Evolutionary conservation across 495 filamentous ascomycete genomes (phyloP).

Genomic region (Hypoxylon crocopeplum): DNA sequence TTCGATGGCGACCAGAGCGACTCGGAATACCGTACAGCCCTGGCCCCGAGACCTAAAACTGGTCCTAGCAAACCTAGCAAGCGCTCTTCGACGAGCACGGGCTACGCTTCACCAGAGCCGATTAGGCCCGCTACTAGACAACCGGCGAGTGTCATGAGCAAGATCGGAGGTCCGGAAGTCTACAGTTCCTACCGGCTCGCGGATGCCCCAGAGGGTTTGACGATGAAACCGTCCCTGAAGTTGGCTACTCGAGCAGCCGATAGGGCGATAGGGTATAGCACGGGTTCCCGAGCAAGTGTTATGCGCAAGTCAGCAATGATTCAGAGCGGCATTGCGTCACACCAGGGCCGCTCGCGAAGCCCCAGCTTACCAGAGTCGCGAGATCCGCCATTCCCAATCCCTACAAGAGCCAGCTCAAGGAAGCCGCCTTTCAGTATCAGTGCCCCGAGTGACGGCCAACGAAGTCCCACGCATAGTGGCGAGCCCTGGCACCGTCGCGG

Average conservation of each 20-base stretch:
- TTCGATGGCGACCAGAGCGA: constrained; percentile 70
- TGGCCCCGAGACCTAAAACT: constrained; percentile 61
- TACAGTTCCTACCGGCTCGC: constrained; percentile 40
- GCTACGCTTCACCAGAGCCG: constrained; percentile 44
- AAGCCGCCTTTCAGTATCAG: constrained; percentile 71
- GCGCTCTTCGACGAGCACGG: constrained; percentile 39
- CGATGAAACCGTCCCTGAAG: constrained; percentile 41
- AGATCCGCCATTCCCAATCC: constrained; percentile 88
- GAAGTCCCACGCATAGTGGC: constrained; percentile 71
- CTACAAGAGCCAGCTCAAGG: constrained; percentile 84
- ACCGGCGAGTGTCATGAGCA: constrained; percentile 34
- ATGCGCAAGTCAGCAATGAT: constrained; percentile 73
- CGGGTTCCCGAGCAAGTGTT: constrained; percentile 47
- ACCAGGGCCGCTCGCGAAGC: constrained; percentile 72
- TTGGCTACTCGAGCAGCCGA: constrained; percentile 40
- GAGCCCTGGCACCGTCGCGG: constrained; percentile 51
- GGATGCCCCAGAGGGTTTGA: constrained; percentile 43
- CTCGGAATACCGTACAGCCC: constrained; percentile 67
- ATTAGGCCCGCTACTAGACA: constrained; percentile 32
- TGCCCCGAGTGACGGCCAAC: constrained; percentile 73
- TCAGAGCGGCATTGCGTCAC: constrained; percentile 75
- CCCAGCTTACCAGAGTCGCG: constrained; percentile 72
- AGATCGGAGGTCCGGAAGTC: constrained; percentile 34
- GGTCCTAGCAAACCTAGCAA: constrained; percentile 44
- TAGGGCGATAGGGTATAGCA: constrained; percentile 37